Evolutionary conservation across 768 basidiomycete genomes (phyloP).

Genomic region (Crepidotus variabilis): DNA sequence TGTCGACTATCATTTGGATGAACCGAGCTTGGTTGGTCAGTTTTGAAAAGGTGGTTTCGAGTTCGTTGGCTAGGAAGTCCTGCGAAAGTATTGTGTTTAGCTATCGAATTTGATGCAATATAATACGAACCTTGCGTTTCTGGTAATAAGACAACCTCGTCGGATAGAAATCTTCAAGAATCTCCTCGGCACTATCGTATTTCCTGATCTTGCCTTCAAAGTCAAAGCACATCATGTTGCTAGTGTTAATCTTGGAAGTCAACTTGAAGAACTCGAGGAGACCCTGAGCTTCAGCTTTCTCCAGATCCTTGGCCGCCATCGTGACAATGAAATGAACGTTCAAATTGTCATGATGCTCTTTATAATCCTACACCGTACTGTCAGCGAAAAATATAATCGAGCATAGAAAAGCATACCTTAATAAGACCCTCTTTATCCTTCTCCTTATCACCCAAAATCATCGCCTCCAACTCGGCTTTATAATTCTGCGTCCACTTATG

Average conservation of each 20-base stretch:
- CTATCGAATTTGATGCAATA: constrained; percentile 7
- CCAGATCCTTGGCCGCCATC: constrained; percentile 75
- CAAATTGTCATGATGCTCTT: constrained; percentile 92
- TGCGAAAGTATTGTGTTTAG: constrained; percentile 29
- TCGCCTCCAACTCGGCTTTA: constrained; percentile 86
- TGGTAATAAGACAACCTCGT: constrained; percentile 88
- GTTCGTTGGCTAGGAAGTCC: constrained; percentile 82
- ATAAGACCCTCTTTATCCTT: constrained; percentile 57
- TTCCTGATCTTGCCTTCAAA: constrained; percentile 94
- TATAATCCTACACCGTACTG: constrained; percentile 73
- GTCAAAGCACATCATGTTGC: constrained; percentile 99
- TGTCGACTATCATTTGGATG: constrained; percentile 92
- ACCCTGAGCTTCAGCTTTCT: constrained; percentile 88
- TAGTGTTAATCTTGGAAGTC: constrained; percentile 76
- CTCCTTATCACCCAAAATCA: constrained; percentile 80
- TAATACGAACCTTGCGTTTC: constrained; percentile 79
- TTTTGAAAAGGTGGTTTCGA: constrained; percentile 78
- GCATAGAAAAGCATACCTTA: constrained; percentile 53
- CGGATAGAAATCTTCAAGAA: constrained; percentile 91
- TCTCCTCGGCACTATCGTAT: constrained; percentile 85
- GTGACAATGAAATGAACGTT: constrained; percentile 86
- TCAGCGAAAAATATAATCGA: not conserved
- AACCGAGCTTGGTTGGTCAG: constrained; percentile 95
- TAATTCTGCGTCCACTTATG: constrained; percentile 92
- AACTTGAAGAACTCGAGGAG: constrained; percentile 91